Evolutionary conservation across 495 filamentous ascomycete genomes (phyloP), one percentile per base, ranked within the genome.

Genomic region (Alectoria sarmentosa): DNA sequence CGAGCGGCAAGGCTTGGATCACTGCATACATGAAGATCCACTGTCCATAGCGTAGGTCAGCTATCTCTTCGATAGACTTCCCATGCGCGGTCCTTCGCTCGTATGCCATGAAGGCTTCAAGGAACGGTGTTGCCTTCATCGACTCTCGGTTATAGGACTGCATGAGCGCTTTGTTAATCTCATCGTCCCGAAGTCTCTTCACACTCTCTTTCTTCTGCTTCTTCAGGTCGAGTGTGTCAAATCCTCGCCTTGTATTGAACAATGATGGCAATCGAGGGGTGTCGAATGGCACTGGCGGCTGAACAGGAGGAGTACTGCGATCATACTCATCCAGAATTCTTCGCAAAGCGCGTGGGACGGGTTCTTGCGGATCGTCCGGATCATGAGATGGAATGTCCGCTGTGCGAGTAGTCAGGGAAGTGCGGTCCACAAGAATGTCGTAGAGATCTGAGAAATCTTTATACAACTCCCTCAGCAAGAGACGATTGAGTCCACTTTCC

Each of bases 21-120:
- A 96, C 84, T 32, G 87, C 89, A 73, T 98, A 98, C 54, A 97
- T 78, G 80, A 98, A 96, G 49, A 98, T 82, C 95, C 95, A 98
- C 71, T 92, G 85, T 23, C 94, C 94, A 41, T 86, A 82, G 32
- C 94, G 85, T 64, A 90, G 81, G 69, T 96, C 90, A 26, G 78
- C 76, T 11, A 97, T 77, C 61, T 96, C 91, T 13, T 86, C 81
- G 6, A 89, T 75, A 38, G 79, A 84, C 69, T 86, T 90, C n/a
- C 86, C 84, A 61, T 84, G 83, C 10, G 88, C 88, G 52, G 84
- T 85, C 52, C 88, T 88, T 17, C 82, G 77, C 76, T 98, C 95
- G 67, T 96, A 93, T 37, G 88, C 84, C 72, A 88, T 86, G 76
- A 92, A 98, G 30, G 84, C 81, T 57, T 88, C 79, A 4, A 96